Evolutionary conservation across 192 early-diverging fungal species (phyloP), one percentile per base, ranked within the genome.

Genomic region (Phlyctochytrium arcticum): DNA sequence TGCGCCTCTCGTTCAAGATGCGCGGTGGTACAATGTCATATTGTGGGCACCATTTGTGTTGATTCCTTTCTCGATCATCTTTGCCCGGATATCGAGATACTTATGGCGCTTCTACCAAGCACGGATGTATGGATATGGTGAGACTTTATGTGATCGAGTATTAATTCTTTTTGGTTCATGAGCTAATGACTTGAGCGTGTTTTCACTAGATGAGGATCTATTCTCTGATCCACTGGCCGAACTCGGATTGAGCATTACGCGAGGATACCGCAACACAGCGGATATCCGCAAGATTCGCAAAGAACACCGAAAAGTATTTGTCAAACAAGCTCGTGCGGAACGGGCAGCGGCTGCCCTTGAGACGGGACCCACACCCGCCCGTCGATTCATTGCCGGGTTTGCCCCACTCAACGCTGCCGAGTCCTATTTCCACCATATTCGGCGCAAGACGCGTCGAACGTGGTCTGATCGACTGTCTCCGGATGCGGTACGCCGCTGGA

Each of bases 241-340:
- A 60, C 61, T 82, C 5, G 80, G 80, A 3, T 42, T 82, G 7
- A 68, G 37, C 30, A 33, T 79, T 39, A 75, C 75, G 35, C 36
- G 77, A 36, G 69, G 72, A 12, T 82, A 79, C 59, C 68, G 71
- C 48, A 76, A 79, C 65, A 64, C 71, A 7, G 54, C 60, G 7
- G 74, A 77, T 48, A 82, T 82, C 49, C 69, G 77, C 29, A 82
- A 77, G 56, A 79, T 82, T 53, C 60, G 77, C 10, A 82, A 79
- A 67, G 80, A 82, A 47, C 67, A 74, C 33, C 51, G 53, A 21
- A 54, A 62, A 48, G 33, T 74, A 5, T 31, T 55, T 23, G 32
- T 9, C 55, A 68, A 34, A 54, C 10, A 68, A 2, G 55, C 36
- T 15, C 39, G 37, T 8, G 37, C 36, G 7, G 61, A 61, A 55